Evolutionary conservation across 345 rosid species (phyloP).

Genomic region (Populus euphratica): DNA sequence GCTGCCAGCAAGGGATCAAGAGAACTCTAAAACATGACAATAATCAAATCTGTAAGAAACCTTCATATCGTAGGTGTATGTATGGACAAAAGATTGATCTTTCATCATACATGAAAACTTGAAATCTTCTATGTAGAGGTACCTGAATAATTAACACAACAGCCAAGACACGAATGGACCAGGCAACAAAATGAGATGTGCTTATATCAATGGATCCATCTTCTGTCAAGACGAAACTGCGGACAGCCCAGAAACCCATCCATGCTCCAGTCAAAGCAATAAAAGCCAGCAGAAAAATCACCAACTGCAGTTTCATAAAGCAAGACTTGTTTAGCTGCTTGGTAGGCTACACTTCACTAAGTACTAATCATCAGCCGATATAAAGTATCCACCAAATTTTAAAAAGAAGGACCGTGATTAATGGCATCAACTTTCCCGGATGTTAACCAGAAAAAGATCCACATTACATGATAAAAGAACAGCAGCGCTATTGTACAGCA

Average conservation of each 20-base stretch:
- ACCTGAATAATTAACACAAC: slow-evolving; percentile 81
- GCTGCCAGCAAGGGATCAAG: slow-evolving; percentile 72
- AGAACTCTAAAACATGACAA: slow-evolving; percentile 55
- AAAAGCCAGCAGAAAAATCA: slow-evolving; percentile 66
- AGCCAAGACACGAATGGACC: slow-evolving; percentile 72
- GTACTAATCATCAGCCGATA: background rate
- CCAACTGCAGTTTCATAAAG: slow-evolving; percentile 46
- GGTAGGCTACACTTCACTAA: background rate
- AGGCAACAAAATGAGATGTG: slow-evolving; percentile 71
- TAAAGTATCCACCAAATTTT: background rate
- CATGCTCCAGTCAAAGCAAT: slow-evolving; percentile 81
- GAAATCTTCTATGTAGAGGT: background rate
- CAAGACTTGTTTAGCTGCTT: slow-evolving; percentile 2
- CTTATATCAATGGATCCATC: slow-evolving; percentile 78
- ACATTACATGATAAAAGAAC: too few relatives aligned
- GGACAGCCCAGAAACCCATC: slow-evolving; percentile 93
- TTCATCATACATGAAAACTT: background rate
- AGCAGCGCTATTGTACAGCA: too few relatives aligned
- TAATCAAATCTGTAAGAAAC: background rate
- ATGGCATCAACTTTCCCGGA: too few relatives aligned
- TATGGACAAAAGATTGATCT: background rate
- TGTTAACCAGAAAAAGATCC: too few relatives aligned
- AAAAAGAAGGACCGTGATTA: too few relatives aligned
- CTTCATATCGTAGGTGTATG: background rate
- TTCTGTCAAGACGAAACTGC: slow-evolving; percentile 69